phyloP scores from a whole-genome alignment of 805 yeast genomes.

The Scheffersomyces lignosus region DNA sequence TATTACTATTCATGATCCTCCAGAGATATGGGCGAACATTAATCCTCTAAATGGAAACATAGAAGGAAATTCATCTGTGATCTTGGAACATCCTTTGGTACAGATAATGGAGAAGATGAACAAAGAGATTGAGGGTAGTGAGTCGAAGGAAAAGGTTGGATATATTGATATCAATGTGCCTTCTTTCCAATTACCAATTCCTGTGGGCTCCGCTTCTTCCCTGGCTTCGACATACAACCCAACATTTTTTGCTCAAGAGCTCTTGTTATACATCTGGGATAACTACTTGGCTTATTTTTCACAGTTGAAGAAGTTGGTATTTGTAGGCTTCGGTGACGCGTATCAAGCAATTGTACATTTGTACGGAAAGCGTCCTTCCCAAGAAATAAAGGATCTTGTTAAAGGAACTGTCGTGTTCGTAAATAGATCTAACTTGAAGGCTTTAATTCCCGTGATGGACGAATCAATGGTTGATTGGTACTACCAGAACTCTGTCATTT shows the following conservation, averaged over 20 bases:
- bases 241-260: slow-evolving; percentile 71
- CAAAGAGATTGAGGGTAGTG: slow-evolving; percentile 32
- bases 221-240: slow-evolving; percentile 48
- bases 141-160: slow-evolving; percentile 50
- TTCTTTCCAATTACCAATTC: slow-evolving; percentile 40
- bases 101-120: slow-evolving; percentile 59
- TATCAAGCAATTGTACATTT: slow-evolving; percentile 84
- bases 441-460: slow-evolving; percentile 83
- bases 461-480: slow-evolving; percentile 92
- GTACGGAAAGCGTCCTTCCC: slow-evolving; percentile 71
- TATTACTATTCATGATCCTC: slow-evolving; percentile 83
- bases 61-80: slow-evolving; percentile 68
- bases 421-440: slow-evolving; percentile 67
- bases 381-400: slow-evolving; percentile 56
- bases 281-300: slow-evolving; percentile 75
- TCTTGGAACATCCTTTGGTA: slow-evolving; percentile 67
- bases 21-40: slow-evolving; percentile 86
- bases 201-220: slow-evolving; percentile 12
- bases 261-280: slow-evolving; percentile 83
- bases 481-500: slow-evolving; percentile 79
- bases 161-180: slow-evolving; percentile 85
- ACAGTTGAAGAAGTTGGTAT: slow-evolving; percentile 65
- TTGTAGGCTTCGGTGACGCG: slow-evolving; percentile 89
- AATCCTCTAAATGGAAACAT: slow-evolving; percentile 80
- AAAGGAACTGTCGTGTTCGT: slow-evolving; percentile 71